Conservation (phyloP, 768 basidiomycete species). For the Boletellus ananas region DNA sequence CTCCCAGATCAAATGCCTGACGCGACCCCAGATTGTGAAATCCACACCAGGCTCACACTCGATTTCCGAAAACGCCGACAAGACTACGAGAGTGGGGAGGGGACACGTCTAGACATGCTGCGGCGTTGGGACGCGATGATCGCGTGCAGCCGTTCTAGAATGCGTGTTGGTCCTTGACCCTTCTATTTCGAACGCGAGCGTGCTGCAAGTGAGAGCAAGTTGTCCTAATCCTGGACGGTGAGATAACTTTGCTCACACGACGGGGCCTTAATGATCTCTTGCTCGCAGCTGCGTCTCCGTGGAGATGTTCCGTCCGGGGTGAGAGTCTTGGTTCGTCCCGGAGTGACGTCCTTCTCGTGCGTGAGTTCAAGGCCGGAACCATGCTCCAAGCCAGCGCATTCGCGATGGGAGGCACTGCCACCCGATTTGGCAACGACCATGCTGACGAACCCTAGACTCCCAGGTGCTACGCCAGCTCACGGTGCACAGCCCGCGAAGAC, state of each 20-base stretch:
- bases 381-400: conserved; percentile 69
- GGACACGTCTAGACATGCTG: conserved; percentile 76
- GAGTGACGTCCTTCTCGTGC: conserved; percentile 35
- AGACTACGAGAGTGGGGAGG: conserved; percentile 71
- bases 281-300: conserved; percentile 67
- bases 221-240: conserved; percentile 58
- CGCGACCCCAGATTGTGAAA: conserved; percentile 66
- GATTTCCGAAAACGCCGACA: conserved; percentile 84
- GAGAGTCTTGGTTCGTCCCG: conserved; percentile 34
- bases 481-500: conserved; percentile 69
- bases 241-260: conserved; percentile 69
- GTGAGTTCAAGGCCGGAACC: conserved; percentile 69
- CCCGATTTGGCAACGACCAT: conserved; percentile 11
- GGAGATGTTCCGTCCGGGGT: conserved; percentile 56
- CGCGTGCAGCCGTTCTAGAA: conserved; percentile 71
- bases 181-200: conserved; percentile 42
- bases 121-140: conserved; percentile 35
- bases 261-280: conserved; percentile 76
- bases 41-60: conserved; percentile 87
- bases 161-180: conserved; percentile 78
- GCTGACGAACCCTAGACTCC: conserved; percentile 48
- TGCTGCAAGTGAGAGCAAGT: conserved; percentile 3
- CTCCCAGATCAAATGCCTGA: conserved; percentile 77
- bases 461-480: conserved; percentile 78
- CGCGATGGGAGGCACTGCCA: conserved; percentile 53